phyloP scores from a whole-genome alignment of 1,139 yeast genomes.

The Taiozyma onychis region DNA sequence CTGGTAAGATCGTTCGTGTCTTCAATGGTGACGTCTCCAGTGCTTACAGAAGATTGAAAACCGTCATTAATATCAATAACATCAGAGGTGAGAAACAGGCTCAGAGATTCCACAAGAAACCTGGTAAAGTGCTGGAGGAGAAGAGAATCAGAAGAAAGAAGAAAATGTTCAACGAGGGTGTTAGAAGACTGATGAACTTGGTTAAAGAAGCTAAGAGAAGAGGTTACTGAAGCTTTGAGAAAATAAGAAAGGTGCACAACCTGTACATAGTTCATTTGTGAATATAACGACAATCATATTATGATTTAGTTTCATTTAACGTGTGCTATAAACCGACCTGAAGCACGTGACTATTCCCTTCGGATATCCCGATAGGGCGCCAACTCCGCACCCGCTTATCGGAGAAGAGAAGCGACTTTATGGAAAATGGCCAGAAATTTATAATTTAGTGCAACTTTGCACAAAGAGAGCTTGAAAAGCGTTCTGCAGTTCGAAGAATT shows the following conservation, averaged over 20 bases:
- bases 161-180: slow-evolving; percentile 41
- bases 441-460: background rate
- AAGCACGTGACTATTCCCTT: background rate
- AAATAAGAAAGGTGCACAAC: background rate
- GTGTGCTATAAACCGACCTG: too few relatives aligned
- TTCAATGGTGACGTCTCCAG: slow-evolving; percentile 31
- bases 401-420: background rate
- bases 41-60: slow-evolving; percentile 31
- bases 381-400: background rate
- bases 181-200: slow-evolving; percentile 38
- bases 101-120: slow-evolving; percentile 42
- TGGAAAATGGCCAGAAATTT: background rate
- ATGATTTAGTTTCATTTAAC: background rate
- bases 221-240: slow-evolving; percentile 33
- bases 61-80: slow-evolving; percentile 31
- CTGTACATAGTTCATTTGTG: background rate
- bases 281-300: background rate
- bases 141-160: slow-evolving; percentile 40
- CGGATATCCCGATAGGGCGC: background rate
- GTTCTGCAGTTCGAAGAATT: background rate
- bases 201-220: slow-evolving; percentile 49
- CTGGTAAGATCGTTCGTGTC: slow-evolving; percentile 42
- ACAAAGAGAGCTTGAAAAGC: background rate
- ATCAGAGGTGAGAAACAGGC: slow-evolving; percentile 31
- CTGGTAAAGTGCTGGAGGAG: slow-evolving; percentile 39